A percentile compares a stretch with the other conserved stretches of the same genome.
phyloP scores from a whole-genome alignment of 1,139 yeast species.

The Suhomyces panamericanus region DNA sequence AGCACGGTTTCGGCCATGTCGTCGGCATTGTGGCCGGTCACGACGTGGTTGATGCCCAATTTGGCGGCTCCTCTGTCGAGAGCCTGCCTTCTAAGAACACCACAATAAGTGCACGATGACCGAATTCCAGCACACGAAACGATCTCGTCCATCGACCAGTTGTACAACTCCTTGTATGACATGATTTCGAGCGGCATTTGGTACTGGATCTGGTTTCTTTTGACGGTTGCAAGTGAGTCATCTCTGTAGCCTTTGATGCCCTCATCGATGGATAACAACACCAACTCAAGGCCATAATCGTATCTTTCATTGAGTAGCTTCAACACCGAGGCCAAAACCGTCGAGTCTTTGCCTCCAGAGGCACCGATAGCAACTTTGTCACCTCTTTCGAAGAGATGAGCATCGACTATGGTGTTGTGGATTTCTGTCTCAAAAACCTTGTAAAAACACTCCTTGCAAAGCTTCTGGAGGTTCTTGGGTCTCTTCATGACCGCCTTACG shows the following conservation, averaged over 20 bases:
- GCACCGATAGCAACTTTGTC: slow-evolving; percentile 97
- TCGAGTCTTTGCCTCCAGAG: slow-evolving; percentile 97
- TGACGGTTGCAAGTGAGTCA: slow-evolving; percentile 95
- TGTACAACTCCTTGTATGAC: slow-evolving; percentile 82
- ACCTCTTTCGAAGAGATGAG: slow-evolving; percentile 71
- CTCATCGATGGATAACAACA: slow-evolving; percentile 86
- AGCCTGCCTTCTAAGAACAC: slow-evolving; percentile 95
- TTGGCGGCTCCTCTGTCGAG: slow-evolving; percentile 95
- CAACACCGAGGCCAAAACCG: slow-evolving; percentile 86
- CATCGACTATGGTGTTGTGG: slow-evolving; percentile 79
- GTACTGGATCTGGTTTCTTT: slow-evolving; percentile 87
- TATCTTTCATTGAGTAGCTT: slow-evolving; percentile 86
- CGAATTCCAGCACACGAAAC: slow-evolving; percentile 94
- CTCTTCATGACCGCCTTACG: slow-evolving; percentile 86
- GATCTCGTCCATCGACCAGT: slow-evolving; percentile 99
- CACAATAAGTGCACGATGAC: slow-evolving; percentile 97
- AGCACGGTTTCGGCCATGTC: slow-evolving; percentile 98
- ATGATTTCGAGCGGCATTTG: slow-evolving; percentile 86
- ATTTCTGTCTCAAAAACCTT: slow-evolving; percentile 93
- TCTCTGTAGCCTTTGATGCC: slow-evolving; percentile 97
- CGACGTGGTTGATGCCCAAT: slow-evolving; percentile 83
- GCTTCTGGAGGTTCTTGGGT: slow-evolving; percentile 86
- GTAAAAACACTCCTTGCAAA: slow-evolving; percentile 92
- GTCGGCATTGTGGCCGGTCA: slow-evolving; percentile 98
- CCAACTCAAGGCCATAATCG: slow-evolving; percentile 80